Percentiles rank a stretch among this genome's conserved stretches.
These are phyloP conservation scores for Leishmania tarentolae DNA, from an alignment of 208 protist species.

Conservation along the genomic window DNA sequence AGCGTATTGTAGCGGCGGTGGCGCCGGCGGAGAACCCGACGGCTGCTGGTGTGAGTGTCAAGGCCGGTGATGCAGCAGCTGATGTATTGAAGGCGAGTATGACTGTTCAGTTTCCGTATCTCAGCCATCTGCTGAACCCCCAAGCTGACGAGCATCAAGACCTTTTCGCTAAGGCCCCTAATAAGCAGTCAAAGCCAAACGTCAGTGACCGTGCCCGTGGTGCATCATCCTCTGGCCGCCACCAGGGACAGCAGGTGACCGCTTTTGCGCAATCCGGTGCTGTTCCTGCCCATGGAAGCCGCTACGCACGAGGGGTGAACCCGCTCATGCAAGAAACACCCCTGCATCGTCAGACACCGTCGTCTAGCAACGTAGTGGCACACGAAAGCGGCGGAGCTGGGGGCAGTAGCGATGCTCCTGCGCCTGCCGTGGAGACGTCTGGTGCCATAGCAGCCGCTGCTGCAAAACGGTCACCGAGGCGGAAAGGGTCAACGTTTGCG, in stretches of 20 bases:
- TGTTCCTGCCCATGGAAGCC: conserved; percentile 8
- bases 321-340: conserved; percentile 63
- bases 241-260: neutral
- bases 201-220: conserved; percentile 1
- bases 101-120: conserved; percentile 80
- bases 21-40: neutral
- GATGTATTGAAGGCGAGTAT: conserved; percentile 68
- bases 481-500: conserved; percentile 60
- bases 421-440: neutral
- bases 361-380: neutral
- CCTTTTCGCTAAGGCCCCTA: conserved; percentile 37
- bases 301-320: conserved; percentile 52
- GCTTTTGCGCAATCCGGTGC: neutral
- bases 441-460: neutral
- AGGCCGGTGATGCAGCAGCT: neutral
- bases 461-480: conserved; percentile 10
- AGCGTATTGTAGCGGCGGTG: conserved; percentile 13
- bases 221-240: neutral
- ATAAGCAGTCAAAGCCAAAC: conserved; percentile 31
- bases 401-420: neutral
- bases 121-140: conserved; percentile 72
- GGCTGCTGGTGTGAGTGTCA: neutral
- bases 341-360: conserved; percentile 15
- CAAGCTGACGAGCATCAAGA: conserved; percentile 58
- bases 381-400: neutral